phyloP scores from a whole-genome alignment of 345 rosid species.

The Cochlearia excelsa region DNA sequence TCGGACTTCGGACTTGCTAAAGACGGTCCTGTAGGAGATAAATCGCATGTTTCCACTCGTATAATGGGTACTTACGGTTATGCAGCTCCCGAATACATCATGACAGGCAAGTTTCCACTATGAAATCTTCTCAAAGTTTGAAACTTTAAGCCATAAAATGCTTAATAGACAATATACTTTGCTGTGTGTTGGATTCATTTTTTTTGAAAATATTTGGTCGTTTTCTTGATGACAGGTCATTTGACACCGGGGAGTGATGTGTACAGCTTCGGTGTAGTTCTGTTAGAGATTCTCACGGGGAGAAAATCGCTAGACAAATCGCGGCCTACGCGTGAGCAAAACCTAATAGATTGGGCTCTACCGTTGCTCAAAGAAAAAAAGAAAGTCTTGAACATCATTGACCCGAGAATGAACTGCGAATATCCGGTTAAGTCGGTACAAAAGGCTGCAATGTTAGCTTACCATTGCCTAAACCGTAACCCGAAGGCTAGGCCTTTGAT shows the following conservation, averaged over 20 bases:
- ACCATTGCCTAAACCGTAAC: constrained; percentile 86
- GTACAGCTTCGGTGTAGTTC: constrained; percentile 81
- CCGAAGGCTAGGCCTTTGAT: constrained; percentile 97
- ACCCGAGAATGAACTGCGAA: constrained; percentile 68
- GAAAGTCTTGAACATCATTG: constrained; percentile 69
- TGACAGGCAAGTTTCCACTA: constrained; percentile 59
- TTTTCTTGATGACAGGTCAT: constrained; percentile 52
- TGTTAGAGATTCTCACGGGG: constrained; percentile 75
- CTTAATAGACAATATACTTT: not conserved
- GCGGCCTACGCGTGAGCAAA: constrained; percentile 80
- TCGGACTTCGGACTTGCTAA: constrained; percentile 96
- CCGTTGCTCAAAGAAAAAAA: constrained; percentile 89
- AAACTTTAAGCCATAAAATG: not conserved
- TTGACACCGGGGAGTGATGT: constrained; percentile 86
- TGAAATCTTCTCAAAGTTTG: constrained; percentile 1
- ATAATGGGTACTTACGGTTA: constrained; percentile 99
- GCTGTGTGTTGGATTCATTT: constrained; percentile 5
- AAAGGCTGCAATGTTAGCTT: constrained; percentile 95
- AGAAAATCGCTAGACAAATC: constrained; percentile 85
- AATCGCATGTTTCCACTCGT: constrained; percentile 97
- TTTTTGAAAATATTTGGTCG: not conserved
- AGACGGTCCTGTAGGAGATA: constrained; percentile 97
- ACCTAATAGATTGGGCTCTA: constrained; percentile 85
- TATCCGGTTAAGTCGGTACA: constrained; percentile 74
- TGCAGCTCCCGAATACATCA: constrained; percentile 96